Conservation (phyloP, 768 basidiomycete genomes). For the Boletus reticuloceps region DNA sequence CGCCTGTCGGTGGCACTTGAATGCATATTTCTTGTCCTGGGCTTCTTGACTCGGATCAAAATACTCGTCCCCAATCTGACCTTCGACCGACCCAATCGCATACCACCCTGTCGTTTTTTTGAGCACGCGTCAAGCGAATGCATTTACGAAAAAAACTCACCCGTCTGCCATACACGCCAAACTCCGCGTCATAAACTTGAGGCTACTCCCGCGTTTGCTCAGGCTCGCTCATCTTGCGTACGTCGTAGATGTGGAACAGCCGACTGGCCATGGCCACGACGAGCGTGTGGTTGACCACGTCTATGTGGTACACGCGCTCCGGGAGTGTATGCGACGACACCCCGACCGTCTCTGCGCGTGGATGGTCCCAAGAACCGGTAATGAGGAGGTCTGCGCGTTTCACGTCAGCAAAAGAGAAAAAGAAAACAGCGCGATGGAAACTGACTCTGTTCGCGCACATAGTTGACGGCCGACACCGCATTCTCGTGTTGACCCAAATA, state of each 20-base stretch:
- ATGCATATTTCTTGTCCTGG: constrained; percentile 82
- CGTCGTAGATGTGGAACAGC: constrained; percentile 85
- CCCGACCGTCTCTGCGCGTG: constrained; percentile 55
- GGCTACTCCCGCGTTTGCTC: constrained; percentile 80
- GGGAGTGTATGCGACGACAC: constrained; percentile 65
- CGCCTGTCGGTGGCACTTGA: constrained; percentile 67
- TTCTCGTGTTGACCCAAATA: constrained; percentile 81
- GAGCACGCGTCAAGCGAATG: too few species aligned
- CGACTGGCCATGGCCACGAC: constrained; percentile 94
- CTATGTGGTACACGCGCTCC: constrained; percentile 86
- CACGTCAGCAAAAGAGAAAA: neutral
- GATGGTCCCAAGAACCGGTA: constrained; percentile 85
- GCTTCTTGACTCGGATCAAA: constrained; percentile 76
- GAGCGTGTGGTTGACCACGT: constrained; percentile 71
- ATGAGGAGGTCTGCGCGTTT: constrained; percentile 58
- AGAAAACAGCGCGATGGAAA: neutral
- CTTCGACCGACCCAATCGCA: constrained; percentile 91
- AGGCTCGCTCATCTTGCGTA: constrained; percentile 72
- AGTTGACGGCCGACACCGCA: constrained; percentile 75
- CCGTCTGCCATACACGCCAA: constrained; percentile 92
- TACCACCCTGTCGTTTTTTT: constrained; percentile 55
- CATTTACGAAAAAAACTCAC: constrained; percentile 26
- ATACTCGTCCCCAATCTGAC: constrained; percentile 95
- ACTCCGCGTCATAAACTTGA: constrained; percentile 93
- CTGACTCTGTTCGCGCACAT: constrained; percentile 57